A percentile compares a stretch with the other conserved stretches of the same genome.
Conservation (phyloP, 1,284 basidiomycete genomes). For the Boletellus dicymbophilus region DNA sequence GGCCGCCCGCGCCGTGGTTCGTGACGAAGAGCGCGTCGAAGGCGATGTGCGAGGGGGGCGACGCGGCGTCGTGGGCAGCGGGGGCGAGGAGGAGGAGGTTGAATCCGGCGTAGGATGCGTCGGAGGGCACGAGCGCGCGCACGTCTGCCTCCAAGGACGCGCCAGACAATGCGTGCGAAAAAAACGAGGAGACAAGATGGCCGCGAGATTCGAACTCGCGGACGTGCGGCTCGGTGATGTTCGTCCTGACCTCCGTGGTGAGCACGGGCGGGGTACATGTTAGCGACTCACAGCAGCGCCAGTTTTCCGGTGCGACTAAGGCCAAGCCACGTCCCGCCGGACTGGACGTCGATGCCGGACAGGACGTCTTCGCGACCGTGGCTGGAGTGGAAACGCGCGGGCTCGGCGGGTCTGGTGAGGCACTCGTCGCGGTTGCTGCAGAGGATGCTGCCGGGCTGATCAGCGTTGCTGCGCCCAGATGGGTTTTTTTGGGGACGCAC, state of each 20-base stretch:
- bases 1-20: slow-evolving; percentile 67
- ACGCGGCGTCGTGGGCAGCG: too few relatives aligned
- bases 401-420: slow-evolving; percentile 62
- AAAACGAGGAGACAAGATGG: slow-evolving; percentile 63
- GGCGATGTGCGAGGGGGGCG: slow-evolving; percentile 27
- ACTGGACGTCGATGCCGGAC: slow-evolving; percentile 70
- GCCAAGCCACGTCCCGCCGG: slow-evolving; percentile 82
- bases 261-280: neutral
- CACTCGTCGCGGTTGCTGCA: slow-evolving; percentile 78
- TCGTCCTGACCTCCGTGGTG: slow-evolving; percentile 56
- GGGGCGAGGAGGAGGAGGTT: slow-evolving; percentile 67
- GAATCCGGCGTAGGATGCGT: slow-evolving; percentile 70
- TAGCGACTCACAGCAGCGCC: slow-evolving; percentile 62
- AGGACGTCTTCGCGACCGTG: slow-evolving; percentile 46
- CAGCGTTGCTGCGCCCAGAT: neutral
- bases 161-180: slow-evolving; percentile 29
- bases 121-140: slow-evolving; percentile 42
- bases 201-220: slow-evolving; percentile 62
- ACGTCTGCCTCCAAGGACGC: slow-evolving; percentile 40
- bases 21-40: slow-evolving; percentile 61
- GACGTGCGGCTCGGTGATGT: slow-evolving; percentile 67
- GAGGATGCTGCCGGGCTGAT: slow-evolving; percentile 53
- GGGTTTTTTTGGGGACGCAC: slow-evolving; percentile 55
- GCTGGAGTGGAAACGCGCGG: slow-evolving; percentile 59
- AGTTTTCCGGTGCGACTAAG: slow-evolving; percentile 61